phyloP scores from a whole-genome alignment of 805 yeast genomes.

The Candida vartiovaarae region DNA sequence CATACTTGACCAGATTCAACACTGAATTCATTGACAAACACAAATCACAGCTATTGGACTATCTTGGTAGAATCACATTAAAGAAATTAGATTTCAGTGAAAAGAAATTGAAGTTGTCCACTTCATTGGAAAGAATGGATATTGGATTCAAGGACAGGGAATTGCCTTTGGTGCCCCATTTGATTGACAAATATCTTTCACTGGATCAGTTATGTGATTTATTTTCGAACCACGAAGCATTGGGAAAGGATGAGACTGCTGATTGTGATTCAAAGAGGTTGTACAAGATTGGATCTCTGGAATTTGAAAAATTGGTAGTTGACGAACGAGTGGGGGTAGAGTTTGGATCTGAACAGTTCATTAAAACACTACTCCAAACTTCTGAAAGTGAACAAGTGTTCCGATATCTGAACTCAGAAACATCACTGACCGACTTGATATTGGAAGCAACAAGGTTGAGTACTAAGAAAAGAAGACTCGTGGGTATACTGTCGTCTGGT shows the following conservation, averaged over 20 bases:
- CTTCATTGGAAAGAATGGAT: slow-evolving; percentile 50
- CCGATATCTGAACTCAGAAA: slow-evolving; percentile 16
- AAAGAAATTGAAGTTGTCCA: slow-evolving; percentile 48
- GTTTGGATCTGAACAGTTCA: slow-evolving; percentile 55
- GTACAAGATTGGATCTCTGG: slow-evolving; percentile 26
- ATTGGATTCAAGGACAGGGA: slow-evolving; percentile 47
- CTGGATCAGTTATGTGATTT: slow-evolving; percentile 51
- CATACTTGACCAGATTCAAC: slow-evolving; percentile 69
- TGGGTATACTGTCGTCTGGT: slow-evolving; percentile 5
- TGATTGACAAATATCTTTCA: slow-evolving; percentile 59
- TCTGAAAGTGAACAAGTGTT: slow-evolving; percentile 18
- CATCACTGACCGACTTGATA: slow-evolving; percentile 19
- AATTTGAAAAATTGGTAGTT: slow-evolving; percentile 26
- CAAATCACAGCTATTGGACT: slow-evolving; percentile 52
- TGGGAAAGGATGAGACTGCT: slow-evolving; percentile 18
- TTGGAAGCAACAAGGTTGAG: slow-evolving; percentile 16
- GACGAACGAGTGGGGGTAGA: slow-evolving; percentile 27
- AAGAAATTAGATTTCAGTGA: slow-evolving; percentile 60
- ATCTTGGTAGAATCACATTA: slow-evolving; percentile 66
- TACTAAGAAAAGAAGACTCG: slow-evolving; percentile 17
- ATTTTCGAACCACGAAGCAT: slow-evolving; percentile 24
- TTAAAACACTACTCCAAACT: slow-evolving; percentile 34
- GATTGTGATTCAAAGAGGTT: slow-evolving; percentile 6
- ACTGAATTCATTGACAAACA: slow-evolving; percentile 49
- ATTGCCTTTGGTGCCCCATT: slow-evolving; percentile 59